phyloP scores from a whole-genome alignment of 345 rosid species.

The Punica granatum region DNA sequence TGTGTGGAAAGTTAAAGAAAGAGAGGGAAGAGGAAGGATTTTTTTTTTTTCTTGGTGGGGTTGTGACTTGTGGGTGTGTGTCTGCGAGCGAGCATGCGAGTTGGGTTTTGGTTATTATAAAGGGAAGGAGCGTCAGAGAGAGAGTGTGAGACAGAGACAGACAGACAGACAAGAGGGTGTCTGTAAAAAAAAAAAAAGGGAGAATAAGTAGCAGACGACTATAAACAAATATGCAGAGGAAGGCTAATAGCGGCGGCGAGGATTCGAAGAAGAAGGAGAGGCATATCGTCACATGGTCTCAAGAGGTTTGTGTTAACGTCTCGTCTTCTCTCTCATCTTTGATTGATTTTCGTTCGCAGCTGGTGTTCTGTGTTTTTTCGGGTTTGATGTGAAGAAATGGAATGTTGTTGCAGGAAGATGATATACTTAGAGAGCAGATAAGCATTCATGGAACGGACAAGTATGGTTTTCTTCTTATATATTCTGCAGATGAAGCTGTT shows the following conservation, averaged over 20 bases:
- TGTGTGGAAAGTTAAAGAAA: neutral
- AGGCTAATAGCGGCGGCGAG: constrained; percentile 28
- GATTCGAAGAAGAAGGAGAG: constrained; percentile 89
- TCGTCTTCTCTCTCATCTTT: constrained; percentile 9
- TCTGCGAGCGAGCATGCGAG: neutral
- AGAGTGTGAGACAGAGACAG: constrained; percentile 42
- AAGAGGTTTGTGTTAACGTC: constrained; percentile 36
- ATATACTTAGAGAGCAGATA: constrained; percentile 79
- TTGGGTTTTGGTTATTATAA: constrained; percentile 15
- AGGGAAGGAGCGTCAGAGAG: constrained; percentile 19
- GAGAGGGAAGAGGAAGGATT: neutral
- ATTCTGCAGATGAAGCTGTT: neutral
- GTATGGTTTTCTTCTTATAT: constrained; percentile 27
- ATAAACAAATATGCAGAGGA: constrained; percentile 49
- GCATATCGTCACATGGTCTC: constrained; percentile 74
- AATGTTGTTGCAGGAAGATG: constrained; percentile 66
- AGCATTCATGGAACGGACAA: constrained; percentile 81
- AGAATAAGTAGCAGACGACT: constrained; percentile 15
- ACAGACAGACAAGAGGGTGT: constrained; percentile 16
- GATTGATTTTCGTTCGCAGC: constrained; percentile 1
- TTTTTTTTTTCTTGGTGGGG: neutral
- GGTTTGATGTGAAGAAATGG: neutral
- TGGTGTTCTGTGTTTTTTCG: constrained; percentile 2
- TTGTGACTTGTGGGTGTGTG: neutral
- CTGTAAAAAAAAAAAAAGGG: neutral